phyloP scores from a whole-genome alignment of 148 eudicot genomes.

The Rhododendron henanense region DNA sequence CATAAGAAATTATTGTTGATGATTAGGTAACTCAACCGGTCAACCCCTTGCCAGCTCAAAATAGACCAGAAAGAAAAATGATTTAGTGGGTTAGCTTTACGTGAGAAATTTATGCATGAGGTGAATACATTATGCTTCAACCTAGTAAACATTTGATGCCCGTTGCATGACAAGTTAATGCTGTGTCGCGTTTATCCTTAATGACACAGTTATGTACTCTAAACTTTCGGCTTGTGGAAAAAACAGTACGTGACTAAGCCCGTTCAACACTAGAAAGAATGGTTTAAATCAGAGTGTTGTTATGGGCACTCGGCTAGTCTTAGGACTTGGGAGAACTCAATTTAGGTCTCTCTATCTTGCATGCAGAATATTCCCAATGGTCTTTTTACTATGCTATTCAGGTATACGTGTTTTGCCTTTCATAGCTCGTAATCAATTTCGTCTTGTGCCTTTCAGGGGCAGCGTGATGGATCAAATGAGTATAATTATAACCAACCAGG shows the following conservation, averaged over 20 bases:
- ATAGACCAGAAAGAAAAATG: neutral
- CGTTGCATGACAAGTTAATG: neutral
- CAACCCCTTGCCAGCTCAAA: neutral
- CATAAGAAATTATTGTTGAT: neutral
- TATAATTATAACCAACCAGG: conserved; percentile 73
- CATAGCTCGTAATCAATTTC: neutral
- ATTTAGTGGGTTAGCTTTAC: neutral
- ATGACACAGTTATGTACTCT: neutral
- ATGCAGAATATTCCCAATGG: neutral
- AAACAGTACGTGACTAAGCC: neutral
- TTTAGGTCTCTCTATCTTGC: neutral
- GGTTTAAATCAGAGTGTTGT: neutral
- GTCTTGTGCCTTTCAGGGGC: conserved; percentile 34
- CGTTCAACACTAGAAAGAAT: neutral
- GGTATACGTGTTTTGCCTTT: neutral
- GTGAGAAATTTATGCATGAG: neutral
- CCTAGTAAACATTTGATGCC: neutral
- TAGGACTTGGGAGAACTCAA: neutral
- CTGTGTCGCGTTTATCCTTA: neutral
- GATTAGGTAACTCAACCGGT: neutral
- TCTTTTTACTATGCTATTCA: neutral
- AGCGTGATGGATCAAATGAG: conserved; percentile 74
- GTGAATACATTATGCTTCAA: neutral
- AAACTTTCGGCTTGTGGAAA: neutral
- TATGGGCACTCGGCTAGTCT: neutral